Evolutionary conservation across 805 yeast genomes (phyloP).

Genomic region (Ogataea sp.): DNA sequence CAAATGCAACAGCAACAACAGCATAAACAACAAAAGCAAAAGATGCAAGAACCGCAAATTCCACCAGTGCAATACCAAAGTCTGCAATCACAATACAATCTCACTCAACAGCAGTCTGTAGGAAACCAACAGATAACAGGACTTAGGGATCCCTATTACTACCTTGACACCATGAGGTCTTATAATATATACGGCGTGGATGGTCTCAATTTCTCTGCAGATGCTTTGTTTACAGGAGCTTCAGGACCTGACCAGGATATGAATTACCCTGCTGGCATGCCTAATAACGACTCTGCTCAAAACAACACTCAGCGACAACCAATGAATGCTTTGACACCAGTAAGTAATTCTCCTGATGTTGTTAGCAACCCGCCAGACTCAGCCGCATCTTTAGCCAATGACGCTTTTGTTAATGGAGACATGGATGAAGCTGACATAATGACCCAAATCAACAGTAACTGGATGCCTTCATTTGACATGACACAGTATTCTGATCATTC

Average conservation of each 20-base stretch:
- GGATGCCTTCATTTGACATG: conserved; percentile 2
- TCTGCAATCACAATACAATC: not conserved
- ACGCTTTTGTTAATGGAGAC: not conserved
- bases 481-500: no score
- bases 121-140: no score
- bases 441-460: not conserved
- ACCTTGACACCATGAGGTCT: no score
- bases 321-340: no score
- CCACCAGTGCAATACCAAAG: not conserved
- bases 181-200: no score
- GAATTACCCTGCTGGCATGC: not conserved
- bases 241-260: no score
- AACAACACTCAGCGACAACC: no score
- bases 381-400: not conserved
- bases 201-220: not conserved
- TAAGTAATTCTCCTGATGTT: no score
- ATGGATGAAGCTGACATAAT: not conserved
- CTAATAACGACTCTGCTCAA: no score
- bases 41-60: not conserved
- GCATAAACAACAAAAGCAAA: not conserved
- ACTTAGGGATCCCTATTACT: no score
- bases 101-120: no score
- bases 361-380: not conserved
- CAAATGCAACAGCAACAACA: not conserved
- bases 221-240: conserved; percentile 1